Evolutionary conservation across 1,284 basidiomycete species (phyloP).

Genomic region (Melampsora americana): DNA sequence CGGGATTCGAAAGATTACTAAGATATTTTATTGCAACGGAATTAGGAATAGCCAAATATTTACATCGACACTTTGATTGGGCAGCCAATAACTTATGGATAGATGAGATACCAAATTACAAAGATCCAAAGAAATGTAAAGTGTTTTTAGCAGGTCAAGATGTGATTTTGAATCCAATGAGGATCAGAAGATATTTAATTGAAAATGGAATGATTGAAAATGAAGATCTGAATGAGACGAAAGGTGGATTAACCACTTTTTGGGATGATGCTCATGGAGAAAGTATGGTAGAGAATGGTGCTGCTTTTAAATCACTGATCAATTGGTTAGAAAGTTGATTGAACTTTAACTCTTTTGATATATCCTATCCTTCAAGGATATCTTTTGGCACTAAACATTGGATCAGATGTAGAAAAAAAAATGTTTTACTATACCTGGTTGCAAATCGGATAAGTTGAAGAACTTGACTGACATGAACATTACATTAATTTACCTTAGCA

Average conservation of each 20-base stretch:
- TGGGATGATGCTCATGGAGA: conserved; percentile 34
- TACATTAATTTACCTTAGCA: no score
- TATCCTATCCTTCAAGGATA: no score
- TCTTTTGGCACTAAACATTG: no score
- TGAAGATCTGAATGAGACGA: background rate
- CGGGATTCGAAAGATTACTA: conserved; percentile 27
- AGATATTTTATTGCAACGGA: conserved; percentile 30
- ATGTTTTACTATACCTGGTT: no score
- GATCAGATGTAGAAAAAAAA: no score
- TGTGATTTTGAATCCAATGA: conserved; percentile 48
- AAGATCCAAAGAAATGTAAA: conserved; percentile 44
- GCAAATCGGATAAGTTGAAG: no score
- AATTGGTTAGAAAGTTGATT: conserved; percentile 15
- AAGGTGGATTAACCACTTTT: conserved; percentile 1
- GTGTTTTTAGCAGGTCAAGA: conserved; percentile 51
- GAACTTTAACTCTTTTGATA: no score
- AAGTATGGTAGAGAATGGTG: conserved; percentile 20
- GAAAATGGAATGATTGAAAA: conserved; percentile 46
- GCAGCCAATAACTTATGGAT: conserved; percentile 50
- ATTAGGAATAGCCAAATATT: conserved; percentile 28
- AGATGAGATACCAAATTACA: conserved; percentile 48
- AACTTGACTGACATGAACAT: no score
- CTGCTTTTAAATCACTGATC: conserved; percentile 12
- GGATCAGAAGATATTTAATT: conserved; percentile 48
- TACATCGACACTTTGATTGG: conserved; percentile 39